Evolutionary conservation across 202 grass and related monocot genomes (phyloP), one percentile per base, ranked within the genome.

Genomic region (Schoenoplectus tabernaemontani): DNA sequence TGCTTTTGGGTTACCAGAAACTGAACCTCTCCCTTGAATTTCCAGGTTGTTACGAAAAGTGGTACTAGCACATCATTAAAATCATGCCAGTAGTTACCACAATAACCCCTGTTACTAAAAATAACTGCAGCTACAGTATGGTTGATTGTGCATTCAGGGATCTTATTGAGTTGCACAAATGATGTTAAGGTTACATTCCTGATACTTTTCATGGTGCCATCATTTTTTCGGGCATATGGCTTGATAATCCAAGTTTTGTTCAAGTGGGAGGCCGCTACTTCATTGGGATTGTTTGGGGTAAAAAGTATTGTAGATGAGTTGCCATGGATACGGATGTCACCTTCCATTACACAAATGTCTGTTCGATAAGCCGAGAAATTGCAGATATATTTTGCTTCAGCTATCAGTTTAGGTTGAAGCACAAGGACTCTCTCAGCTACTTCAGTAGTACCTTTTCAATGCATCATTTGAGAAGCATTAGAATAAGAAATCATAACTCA

Each of bases 61-160:
- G 93, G 93, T 42, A 96, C 82, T 73, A 96, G 82, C 64, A 90
- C 86, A 81, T 96, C 93, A 82, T 89, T 92, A 81, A 90, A 96
- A 78, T 92, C 90, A 32, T 92, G 93, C 87, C 87, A 96, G 82
- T 90, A 92, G 87, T 96, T 96, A 48, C 88, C 93, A 75, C 82
- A 90, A 86, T 92, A 96, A 5, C 90, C 88, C 17, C 80, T 64
- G 82, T 92, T 88, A 13, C 89, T 86, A 79, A 90, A 92, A 8
- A 96, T 69, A 60, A 92, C 79, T 11, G 93, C 90, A 2, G 93
- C 68, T 0, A 85, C 85, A 66, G 68, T 87, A 80, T 91, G 86
- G 20, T 62, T 78, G 50, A 78, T 78, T 56, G 83, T 82, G 85
- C 92, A 95, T 43, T 59, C 10, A 0, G 83, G 87, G 1, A 80